These are phyloP conservation scores for Cladosporium velox DNA, from an alignment of 2,329 filamentous ascomycete genomes.

Conservation along the genomic window DNA sequence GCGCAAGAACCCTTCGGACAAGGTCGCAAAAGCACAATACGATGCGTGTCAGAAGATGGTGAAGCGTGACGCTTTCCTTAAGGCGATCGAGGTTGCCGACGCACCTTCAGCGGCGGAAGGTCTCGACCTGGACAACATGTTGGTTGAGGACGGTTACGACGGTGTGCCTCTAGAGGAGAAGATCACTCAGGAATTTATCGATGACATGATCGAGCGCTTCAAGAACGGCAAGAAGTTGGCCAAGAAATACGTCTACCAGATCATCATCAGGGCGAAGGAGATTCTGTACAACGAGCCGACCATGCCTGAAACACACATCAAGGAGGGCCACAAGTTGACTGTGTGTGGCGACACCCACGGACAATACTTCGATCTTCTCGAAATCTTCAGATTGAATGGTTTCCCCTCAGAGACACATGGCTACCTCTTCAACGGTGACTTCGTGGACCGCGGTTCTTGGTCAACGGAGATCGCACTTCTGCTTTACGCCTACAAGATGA, in stretches of 20 bases:
- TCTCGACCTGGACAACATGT: slow-evolving; percentile 82
- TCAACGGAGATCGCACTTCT: slow-evolving; percentile 94
- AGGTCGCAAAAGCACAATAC: slow-evolving; percentile 86
- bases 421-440: slow-evolving; percentile 98
- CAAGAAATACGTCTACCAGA: slow-evolving; percentile 96
- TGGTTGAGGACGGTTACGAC: slow-evolving; percentile 81
- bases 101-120: slow-evolving; percentile 90
- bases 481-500: slow-evolving; percentile 95
- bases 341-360: slow-evolving; percentile 98
- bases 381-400: slow-evolving; percentile 92
- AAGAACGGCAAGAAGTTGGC: slow-evolving; percentile 94
- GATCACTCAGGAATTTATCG: slow-evolving; percentile 96
- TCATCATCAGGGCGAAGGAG: slow-evolving; percentile 84
- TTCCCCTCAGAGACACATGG: slow-evolving; percentile 80
- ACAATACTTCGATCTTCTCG: slow-evolving; percentile 96
- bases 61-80: slow-evolving; percentile 87
- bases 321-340: slow-evolving; percentile 76
- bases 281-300: slow-evolving; percentile 90
- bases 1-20: slow-evolving; percentile 82
- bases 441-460: slow-evolving; percentile 97
- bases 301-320: slow-evolving; percentile 91
- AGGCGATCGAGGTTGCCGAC: slow-evolving; percentile 90
- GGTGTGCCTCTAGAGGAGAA: slow-evolving; percentile 73
- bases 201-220: slow-evolving; percentile 96
- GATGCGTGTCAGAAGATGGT: slow-evolving; percentile 94